Evolutionary conservation across 208 protist species (phyloP), one percentile per base, ranked within the genome.

Genomic region (Plasmodiophora brassicae): DNA sequence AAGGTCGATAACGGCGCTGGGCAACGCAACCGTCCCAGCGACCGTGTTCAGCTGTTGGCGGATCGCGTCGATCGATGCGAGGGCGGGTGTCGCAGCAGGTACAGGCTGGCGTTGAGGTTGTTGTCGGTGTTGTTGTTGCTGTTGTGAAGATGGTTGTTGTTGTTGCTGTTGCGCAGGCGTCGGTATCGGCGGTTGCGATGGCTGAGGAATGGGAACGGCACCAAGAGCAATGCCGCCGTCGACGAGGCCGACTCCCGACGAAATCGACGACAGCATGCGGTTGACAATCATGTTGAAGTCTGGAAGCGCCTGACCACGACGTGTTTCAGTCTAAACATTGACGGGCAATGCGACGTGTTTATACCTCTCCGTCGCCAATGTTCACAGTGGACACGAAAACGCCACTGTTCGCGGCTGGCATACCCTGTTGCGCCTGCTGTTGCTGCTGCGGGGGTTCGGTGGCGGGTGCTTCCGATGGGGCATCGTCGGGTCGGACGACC

Each of bases 231-330:
- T 57, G 25, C 50, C 25, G 65, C 32, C 65, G 5, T n/a, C 14
- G n/a, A 32, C 65, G n/a, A 8, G 32, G 65, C 65, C 65, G 14
- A 78, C 5, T 32, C 32, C 65, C 32, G 32, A n/a, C 32, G 65
- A 38, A 38, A 78, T 78, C 65, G 65, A 78, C n/a, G 65, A 44
- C n/a, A 78, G 65, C 65, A 78, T 78, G 5, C 65, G 65, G 65
- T 78, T 78, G n/a, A 78, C 65, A 38, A 78, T 78, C 10, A 44
- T 38, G 65, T 78, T 78, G 65, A 78, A 78, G 41, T 78, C 65
- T 32, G 65, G 65, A n/a, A 78, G n/a, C 41, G 65, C 65, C n/a
- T n/a, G n/a, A n/a, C n/a, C n/a, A n/a, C n/a, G n/a, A n/a, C n/a
- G n/a, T n/a, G n/a, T n/a, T n/a, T n/a, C n/a, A n/a, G n/a, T n/a